A percentile compares a stretch with the other conserved stretches of the same genome.
phyloP scores from a whole-genome alignment of 2,329 filamentous ascomycete species.

The Stagonosporopsis chrysanthemi region DNA sequence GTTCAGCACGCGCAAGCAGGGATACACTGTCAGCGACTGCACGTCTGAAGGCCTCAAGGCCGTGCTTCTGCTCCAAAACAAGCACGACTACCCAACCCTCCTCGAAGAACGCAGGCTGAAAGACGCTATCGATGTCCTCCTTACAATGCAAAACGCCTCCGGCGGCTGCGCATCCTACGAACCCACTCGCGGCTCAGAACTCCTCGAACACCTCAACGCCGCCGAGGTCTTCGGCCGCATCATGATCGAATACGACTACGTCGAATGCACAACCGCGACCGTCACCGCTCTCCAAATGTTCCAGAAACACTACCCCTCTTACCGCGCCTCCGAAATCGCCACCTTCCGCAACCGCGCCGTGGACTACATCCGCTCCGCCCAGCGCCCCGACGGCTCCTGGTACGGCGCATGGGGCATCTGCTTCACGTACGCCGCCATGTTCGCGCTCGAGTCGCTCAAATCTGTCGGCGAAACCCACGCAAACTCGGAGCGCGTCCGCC shows the following conservation, averaged over 20 bases:
- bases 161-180: slow-evolving; percentile 94
- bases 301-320: slow-evolving; percentile 79
- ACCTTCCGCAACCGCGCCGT: slow-evolving; percentile 76
- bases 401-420: slow-evolving; percentile 98
- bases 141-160: slow-evolving; percentile 87
- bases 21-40: slow-evolving; percentile 95
- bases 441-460: slow-evolving; percentile 85
- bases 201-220: slow-evolving; percentile 86
- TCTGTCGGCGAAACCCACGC: slow-evolving; percentile 82
- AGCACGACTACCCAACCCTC: slow-evolving; percentile 72
- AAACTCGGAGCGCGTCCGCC: slow-evolving; percentile 73
- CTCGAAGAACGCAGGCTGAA: slow-evolving; percentile 80
- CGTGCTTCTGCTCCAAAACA: slow-evolving; percentile 82
- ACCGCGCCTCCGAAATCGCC: slow-evolving; percentile 78
- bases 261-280: slow-evolving; percentile 95
- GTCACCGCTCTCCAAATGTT: slow-evolving; percentile 88
- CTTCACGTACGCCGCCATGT: slow-evolving; percentile 97
- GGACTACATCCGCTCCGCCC: slow-evolving; percentile 80
- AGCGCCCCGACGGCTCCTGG: slow-evolving; percentile 87
- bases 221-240: slow-evolving; percentile 96
- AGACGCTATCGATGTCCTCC: slow-evolving; percentile 87
- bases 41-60: slow-evolving; percentile 90
- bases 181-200: slow-evolving; percentile 76
- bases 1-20: slow-evolving; percentile 91
- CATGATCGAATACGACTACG: slow-evolving; percentile 99